A percentile compares a stretch with the other conserved stretches of the same genome.
Conservation (phyloP, 2,329 filamentous ascomycete species). For the Pestalotiopsis sp. region DNA sequence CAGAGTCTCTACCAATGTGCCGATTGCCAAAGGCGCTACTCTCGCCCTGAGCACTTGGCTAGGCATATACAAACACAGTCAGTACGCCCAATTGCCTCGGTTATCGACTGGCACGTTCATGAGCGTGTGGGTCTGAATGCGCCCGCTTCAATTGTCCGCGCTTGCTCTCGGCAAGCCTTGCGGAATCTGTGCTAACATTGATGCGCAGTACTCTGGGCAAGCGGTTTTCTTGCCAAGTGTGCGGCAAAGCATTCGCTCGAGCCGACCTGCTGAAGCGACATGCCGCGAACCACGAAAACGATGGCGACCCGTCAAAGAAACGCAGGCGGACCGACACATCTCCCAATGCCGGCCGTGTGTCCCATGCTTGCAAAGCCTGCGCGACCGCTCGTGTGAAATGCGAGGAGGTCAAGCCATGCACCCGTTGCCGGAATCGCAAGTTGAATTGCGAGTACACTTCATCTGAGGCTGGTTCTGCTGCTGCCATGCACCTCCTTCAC, state of each 20-base stretch:
- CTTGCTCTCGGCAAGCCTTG: neutral
- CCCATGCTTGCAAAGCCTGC: slow-evolving; percentile 54
- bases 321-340: slow-evolving; percentile 46
- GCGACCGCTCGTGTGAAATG: slow-evolving; percentile 56
- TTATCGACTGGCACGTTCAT: neutral
- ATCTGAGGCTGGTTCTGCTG: slow-evolving; percentile 39
- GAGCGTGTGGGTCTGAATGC: neutral
- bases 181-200: neutral
- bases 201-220: slow-evolving; percentile 20
- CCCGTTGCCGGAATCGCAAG: slow-evolving; percentile 49
- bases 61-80: slow-evolving; percentile 26
- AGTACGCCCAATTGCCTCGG: neutral
- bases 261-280: slow-evolving; percentile 57
- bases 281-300: slow-evolving; percentile 51
- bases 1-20: slow-evolving; percentile 50
- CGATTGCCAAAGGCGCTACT: slow-evolving; percentile 53
- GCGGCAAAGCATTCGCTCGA: slow-evolving; percentile 55
- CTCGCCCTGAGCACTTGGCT: slow-evolving; percentile 55
- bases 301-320: slow-evolving; percentile 46
- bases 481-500: slow-evolving; percentile 46
- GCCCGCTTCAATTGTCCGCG: neutral
- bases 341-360: slow-evolving; percentile 49
- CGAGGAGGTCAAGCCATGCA: slow-evolving; percentile 56
- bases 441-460: slow-evolving; percentile 44
- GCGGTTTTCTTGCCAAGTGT: slow-evolving; percentile 38